phyloP scores from a whole-genome alignment of 108 stramenopile species.

The Cyclotella distinguenda region DNA sequence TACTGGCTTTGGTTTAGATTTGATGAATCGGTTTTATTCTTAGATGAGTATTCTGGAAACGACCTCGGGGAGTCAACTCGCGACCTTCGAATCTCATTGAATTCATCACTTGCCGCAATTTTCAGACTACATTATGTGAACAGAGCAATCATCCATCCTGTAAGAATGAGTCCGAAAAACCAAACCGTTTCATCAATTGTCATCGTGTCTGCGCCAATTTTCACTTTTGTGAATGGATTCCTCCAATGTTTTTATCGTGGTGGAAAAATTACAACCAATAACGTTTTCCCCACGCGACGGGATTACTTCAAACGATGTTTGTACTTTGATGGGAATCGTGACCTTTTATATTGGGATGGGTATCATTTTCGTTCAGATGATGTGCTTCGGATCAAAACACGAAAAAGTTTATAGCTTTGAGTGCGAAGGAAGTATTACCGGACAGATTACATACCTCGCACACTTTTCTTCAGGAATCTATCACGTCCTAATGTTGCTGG shows the following conservation, averaged over 20 bases:
- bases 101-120: constrained; percentile 55
- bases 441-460: constrained; percentile 66
- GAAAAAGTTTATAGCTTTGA: constrained; percentile 1
- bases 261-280: constrained; percentile 19
- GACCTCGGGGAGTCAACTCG: neutral
- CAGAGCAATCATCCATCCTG: constrained; percentile 82
- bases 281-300: neutral
- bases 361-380: constrained; percentile 72
- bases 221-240: constrained; percentile 78
- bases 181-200: constrained; percentile 68
- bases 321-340: constrained; percentile 53
- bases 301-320: constrained; percentile 11
- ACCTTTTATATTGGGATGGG: constrained; percentile 62
- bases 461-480: constrained; percentile 67
- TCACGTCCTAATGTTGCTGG: constrained; percentile 86
- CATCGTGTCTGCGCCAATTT: constrained; percentile 47
- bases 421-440: constrained; percentile 5
- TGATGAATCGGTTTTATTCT: constrained; percentile 15
- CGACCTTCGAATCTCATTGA: constrained; percentile 29
- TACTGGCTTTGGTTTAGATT: constrained; percentile 25
- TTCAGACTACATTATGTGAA: constrained; percentile 89
- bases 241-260: constrained; percentile 51
- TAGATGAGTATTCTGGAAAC: no score
- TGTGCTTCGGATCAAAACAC: constrained; percentile 53
- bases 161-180: constrained; percentile 62